Percentiles rank a stretch among this genome's conserved stretches.
Conservation (phyloP, 495 filamentous ascomycete species). For the Oleoguttula mirabilis region DNA sequence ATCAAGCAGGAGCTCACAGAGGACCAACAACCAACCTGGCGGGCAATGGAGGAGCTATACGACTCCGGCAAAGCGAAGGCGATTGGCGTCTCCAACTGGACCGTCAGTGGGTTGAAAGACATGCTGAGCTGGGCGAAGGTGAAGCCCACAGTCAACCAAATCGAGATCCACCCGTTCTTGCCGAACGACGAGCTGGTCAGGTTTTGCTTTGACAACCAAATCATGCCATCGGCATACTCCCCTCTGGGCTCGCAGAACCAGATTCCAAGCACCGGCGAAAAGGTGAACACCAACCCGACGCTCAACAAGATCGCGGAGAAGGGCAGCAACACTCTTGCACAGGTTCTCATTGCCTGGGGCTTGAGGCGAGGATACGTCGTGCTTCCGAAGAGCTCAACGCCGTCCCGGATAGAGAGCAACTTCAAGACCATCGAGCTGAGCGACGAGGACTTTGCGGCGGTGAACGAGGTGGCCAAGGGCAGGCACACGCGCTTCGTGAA, state of each 20-base stretch:
- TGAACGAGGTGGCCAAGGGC: constrained; percentile 43
- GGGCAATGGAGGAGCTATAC: constrained; percentile 25
- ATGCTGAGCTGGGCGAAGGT: constrained; percentile 19
- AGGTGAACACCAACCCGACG: constrained; percentile 45
- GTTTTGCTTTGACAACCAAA: constrained; percentile 22
- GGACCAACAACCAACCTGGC: constrained; percentile 38
- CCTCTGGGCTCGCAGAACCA: constrained; percentile 45
- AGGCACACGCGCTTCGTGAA: constrained; percentile 13
- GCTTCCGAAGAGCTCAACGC: constrained; percentile 50
- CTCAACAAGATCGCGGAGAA: constrained; percentile 38
- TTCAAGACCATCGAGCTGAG: constrained; percentile 39
- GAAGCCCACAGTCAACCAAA: constrained; percentile 25
- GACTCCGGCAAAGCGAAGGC: constrained; percentile 19
- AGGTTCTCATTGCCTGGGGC: constrained; percentile 43
- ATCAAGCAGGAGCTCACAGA: constrained; percentile 46
- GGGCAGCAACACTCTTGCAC: constrained; percentile 36
- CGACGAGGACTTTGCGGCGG: constrained; percentile 44
- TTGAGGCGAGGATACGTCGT: constrained; percentile 42
- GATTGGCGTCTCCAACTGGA: constrained; percentile 29
- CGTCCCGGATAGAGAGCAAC: constrained; percentile 45
- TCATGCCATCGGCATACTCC: constrained; percentile 26
- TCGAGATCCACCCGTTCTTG: constrained; percentile 27
- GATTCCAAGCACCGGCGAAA: constrained; percentile 54
- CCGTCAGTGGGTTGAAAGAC: constrained; percentile 21
- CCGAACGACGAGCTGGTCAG: constrained; percentile 23